Evolutionary conservation across 2,329 filamentous ascomycete genomes (phyloP).

Genomic region (Parafenestella ontariensis): DNA sequence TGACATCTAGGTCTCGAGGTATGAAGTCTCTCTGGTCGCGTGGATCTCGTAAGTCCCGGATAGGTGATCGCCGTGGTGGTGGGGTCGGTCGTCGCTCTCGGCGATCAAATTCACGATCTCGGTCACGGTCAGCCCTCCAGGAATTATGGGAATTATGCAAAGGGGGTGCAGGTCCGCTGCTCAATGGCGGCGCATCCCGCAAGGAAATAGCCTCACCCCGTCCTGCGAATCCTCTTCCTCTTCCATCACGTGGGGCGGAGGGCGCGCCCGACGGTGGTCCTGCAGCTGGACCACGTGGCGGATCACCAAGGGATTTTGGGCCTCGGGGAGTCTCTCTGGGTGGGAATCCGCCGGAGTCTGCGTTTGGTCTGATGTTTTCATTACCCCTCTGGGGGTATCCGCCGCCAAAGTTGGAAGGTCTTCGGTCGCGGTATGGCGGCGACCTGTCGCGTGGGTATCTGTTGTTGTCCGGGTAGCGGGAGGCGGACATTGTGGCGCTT

Average conservation of each 20-base stretch:
- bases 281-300: slow-evolving; percentile 50
- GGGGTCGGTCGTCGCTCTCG: slow-evolving; percentile 68
- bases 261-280: slow-evolving; percentile 40
- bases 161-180: slow-evolving; percentile 28
- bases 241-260: slow-evolving; percentile 60
- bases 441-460: slow-evolving; percentile 53
- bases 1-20: slow-evolving; percentile 70
- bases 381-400: slow-evolving; percentile 60
- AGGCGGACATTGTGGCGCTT: slow-evolving; percentile 41
- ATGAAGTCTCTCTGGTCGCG: slow-evolving; percentile 68
- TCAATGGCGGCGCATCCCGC: slow-evolving; percentile 63
- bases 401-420: slow-evolving; percentile 69
- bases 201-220: slow-evolving; percentile 67
- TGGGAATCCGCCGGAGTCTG: slow-evolving; percentile 38
- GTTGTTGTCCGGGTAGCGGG: slow-evolving; percentile 45
- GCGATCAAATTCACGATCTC: slow-evolving; percentile 61
- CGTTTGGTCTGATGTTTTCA: slow-evolving; percentile 37
- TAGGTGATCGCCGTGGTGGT: slow-evolving; percentile 68
- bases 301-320: slow-evolving; percentile 79
- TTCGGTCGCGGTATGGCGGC: slow-evolving; percentile 67
- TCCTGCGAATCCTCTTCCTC: slow-evolving; percentile 66
- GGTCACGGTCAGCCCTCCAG: slow-evolving; percentile 60
- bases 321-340: slow-evolving; percentile 75
- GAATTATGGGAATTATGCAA: slow-evolving; percentile 55
- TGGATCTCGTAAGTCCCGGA: slow-evolving; percentile 61